phyloP scores from a whole-genome alignment of 129 eudicot genomes.

The Flaveria ramosissima region DNA sequence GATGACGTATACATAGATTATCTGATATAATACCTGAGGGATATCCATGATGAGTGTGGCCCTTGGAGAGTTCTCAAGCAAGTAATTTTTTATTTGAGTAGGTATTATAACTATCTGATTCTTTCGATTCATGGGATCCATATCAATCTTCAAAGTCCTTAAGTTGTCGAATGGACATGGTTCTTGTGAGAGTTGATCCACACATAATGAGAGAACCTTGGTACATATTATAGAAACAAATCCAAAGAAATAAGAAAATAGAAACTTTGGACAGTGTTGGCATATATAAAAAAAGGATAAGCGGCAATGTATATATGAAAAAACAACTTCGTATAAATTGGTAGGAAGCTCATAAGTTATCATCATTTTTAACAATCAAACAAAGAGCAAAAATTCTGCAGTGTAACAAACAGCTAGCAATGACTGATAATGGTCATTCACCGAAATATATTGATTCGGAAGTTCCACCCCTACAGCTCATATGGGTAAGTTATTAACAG shows the following conservation, averaged over 20 bases:
- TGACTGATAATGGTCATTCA: neutral
- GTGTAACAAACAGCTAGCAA: neutral
- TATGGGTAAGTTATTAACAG: neutral
- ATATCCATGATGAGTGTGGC: neutral
- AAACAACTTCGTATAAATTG: neutral
- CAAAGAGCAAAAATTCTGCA: neutral
- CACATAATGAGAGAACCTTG: neutral
- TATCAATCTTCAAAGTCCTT: constrained; percentile 10
- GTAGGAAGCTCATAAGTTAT: neutral
- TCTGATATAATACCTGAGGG: constrained; percentile 11
- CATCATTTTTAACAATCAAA: too few relatives aligned
- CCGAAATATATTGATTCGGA: neutral
- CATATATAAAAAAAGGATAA: neutral
- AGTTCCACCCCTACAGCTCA: too few relatives aligned
- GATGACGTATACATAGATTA: neutral
- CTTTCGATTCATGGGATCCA: neutral
- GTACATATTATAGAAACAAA: constrained; percentile 8
- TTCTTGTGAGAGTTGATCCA: constrained; percentile 1
- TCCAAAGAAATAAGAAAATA: neutral
- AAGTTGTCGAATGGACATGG: constrained; percentile 2
- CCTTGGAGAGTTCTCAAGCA: constrained; percentile 25
- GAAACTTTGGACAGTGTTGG: neutral
- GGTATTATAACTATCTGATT: neutral
- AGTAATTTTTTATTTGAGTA: constrained; percentile 15
- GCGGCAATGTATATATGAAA: neutral